Conservation (phyloP, 179 eudicot genomes). For the Drosera spatulata region DNA sequence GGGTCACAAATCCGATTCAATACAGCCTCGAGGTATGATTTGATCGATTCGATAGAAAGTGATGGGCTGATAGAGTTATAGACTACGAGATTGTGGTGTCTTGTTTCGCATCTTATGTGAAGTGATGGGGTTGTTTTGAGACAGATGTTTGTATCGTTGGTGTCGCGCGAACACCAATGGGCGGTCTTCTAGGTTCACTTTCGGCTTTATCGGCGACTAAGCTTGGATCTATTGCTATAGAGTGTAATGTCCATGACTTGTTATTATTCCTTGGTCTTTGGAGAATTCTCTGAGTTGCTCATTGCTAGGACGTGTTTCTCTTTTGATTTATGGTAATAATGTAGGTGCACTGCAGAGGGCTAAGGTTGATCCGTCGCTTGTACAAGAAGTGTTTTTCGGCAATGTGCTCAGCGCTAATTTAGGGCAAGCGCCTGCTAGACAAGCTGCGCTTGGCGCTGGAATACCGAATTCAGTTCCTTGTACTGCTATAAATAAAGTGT, state of each 20-base stretch:
- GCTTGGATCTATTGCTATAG: constrained; percentile 82
- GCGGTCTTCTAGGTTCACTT: constrained; percentile 87
- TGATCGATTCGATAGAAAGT: too few species aligned
- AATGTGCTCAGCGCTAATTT: constrained; percentile 93
- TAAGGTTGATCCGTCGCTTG: constrained; percentile 82
- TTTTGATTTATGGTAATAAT: neutral
- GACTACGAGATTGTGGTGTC: too few species aligned
- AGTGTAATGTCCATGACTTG: constrained; percentile 30
- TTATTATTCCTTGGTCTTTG: neutral
- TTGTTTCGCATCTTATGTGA: too few species aligned
- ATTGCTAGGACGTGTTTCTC: too few species aligned
- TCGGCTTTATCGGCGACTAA: constrained; percentile 83
- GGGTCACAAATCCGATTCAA: too few species aligned
- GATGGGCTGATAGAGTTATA: too few species aligned
- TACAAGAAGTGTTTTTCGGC: constrained; percentile 88
- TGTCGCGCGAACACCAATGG: constrained; percentile 97
- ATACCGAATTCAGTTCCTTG: constrained; percentile 72
- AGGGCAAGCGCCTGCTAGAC: constrained; percentile 99
- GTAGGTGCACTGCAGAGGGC: constrained; percentile 92
- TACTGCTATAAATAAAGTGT: constrained; percentile 92
- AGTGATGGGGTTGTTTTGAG: too few species aligned
- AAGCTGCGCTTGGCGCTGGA: constrained; percentile 96
- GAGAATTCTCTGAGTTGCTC: neutral
- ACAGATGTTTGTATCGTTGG: constrained; percentile 96
- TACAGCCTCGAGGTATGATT: too few species aligned